Evolutionary conservation across 495 filamentous ascomycete genomes (phyloP), one percentile per base, ranked within the genome.

Genomic region (Xylaria nigripes): DNA sequence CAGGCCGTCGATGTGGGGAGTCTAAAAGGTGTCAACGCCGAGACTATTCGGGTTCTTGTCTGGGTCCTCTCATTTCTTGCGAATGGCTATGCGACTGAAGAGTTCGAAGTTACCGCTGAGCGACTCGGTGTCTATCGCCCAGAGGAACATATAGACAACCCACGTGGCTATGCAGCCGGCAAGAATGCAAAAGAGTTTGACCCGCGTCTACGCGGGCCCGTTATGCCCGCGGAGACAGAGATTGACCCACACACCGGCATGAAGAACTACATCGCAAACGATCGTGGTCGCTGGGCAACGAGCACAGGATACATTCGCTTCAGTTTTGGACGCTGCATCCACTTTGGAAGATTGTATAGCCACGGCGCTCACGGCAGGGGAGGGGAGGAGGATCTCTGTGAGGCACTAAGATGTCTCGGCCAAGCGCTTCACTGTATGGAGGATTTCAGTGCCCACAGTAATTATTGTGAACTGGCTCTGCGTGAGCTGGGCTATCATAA

Each of bases 201-300:
- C 63, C 70, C 76, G n/a, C 84, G 93, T 10, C 80, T 97, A 10
- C 82, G 93, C 32, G 81, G 80, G 1, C 91, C 87, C 0, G 81
- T 97, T 15, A 71, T 77, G 41, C 80, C 81, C 1, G 64, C 79
- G 21, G 93, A 98, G 62, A 82, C 95, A 19, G 85, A 89, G 25
- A 79, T 97, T 46, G 93, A 97, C 63, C 77, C 74, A 4, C 68
- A 84, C 3, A 96, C 90, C 3, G 90, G 89, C 12, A 95, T 98
- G 92, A 98, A 98, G 72, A 96, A 97, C 66, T 98, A 98, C 69
- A 96, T 98, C 56, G 86, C 91, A 38, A 97, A 96, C 60, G 93
- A 96, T 66, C 66, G 62, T 7, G 89, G 91, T 2, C 74, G 75
- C 47, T 92, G 88, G 85, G 87, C 90, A 0, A 98, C 93, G 9